phyloP scores from a whole-genome alignment of 371 early-diverging fungal species.

The Blakeslea trispora region DNA sequence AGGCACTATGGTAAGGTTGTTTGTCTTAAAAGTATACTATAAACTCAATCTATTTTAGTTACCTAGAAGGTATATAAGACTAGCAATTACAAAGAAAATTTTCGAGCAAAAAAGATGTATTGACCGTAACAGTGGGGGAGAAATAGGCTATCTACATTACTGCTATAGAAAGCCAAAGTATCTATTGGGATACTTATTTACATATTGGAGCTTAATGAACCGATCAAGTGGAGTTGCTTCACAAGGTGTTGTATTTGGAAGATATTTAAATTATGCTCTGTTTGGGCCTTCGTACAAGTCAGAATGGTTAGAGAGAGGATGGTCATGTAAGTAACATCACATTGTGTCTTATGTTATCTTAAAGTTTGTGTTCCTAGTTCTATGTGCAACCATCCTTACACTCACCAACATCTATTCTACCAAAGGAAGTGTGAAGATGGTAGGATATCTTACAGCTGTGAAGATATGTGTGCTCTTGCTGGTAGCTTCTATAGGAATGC shows the following conservation, averaged over 20 bases:
- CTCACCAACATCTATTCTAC: constrained; percentile 32
- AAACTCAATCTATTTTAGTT: constrained; percentile 16
- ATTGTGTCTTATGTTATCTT: no score
- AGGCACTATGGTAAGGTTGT: constrained; percentile 43
- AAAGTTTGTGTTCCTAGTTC: no score
- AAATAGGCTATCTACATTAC: constrained; percentile 45
- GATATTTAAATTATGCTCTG: constrained; percentile 45
- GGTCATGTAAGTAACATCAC: constrained; percentile 35
- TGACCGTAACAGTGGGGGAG: constrained; percentile 37
- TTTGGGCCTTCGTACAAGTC: constrained; percentile 37
- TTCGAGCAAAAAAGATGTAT: neutral
- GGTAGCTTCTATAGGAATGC: constrained; percentile 30
- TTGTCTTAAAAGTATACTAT: neutral
- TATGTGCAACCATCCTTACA: constrained; percentile 32
- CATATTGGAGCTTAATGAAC: constrained; percentile 43
- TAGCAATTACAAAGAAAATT: neutral
- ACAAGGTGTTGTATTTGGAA: constrained; percentile 47
- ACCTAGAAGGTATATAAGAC: constrained; percentile 34
- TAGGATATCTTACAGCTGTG: constrained; percentile 30
- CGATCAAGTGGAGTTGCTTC: constrained; percentile 44
- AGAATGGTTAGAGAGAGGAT: constrained; percentile 33
- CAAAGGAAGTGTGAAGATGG: constrained; percentile 33
- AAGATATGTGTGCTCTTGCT: constrained; percentile 33
- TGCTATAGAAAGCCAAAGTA: constrained; percentile 43
- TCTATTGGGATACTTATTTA: constrained; percentile 41